Conservation (phyloP, 176 grass and related monocot species). For the Avena insularis region DNA sequence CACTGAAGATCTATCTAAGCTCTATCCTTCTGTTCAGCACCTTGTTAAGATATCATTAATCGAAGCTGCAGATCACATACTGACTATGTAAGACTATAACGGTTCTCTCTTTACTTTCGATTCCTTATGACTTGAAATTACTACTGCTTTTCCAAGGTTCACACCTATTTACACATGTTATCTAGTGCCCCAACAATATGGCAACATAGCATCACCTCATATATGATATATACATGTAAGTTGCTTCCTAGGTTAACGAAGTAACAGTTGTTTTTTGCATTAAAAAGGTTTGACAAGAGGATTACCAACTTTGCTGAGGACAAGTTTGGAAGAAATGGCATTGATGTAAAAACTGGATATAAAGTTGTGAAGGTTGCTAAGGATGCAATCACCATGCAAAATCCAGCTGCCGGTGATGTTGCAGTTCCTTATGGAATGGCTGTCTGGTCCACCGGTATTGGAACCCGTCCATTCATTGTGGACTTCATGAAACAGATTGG, state of each 20-base stretch:
- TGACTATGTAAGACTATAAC: conserved; percentile 74
- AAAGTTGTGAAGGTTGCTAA: conserved; percentile 89
- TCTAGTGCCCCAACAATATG: neutral
- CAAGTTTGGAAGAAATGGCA: conserved; percentile 92
- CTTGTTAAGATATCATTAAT: conserved; percentile 92
- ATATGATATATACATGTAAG: conserved; percentile 3
- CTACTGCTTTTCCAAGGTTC: conserved; percentile 11
- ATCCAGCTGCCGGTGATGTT: conserved; percentile 58
- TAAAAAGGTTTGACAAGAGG: conserved; percentile 92
- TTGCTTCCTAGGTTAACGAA: conserved; percentile 33
- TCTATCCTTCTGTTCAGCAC: conserved; percentile 80
- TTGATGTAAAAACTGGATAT: conserved; percentile 94
- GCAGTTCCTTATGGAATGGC: conserved; percentile 94
- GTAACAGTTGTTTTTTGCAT: conserved; percentile 24
- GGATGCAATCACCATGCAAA: conserved; percentile 81
- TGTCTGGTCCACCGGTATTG: conserved; percentile 96
- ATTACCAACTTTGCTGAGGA: conserved; percentile 91
- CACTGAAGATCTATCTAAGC: conserved; percentile 81
- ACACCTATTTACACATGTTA: neutral
- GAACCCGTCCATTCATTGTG: conserved; percentile 81
- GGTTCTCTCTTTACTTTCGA: neutral
- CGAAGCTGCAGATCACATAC: conserved; percentile 89
- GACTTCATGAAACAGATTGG: conserved; percentile 99
- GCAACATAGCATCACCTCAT: neutral
- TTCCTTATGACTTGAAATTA: conserved; percentile 15